Evolutionary conservation across 2,329 filamentous ascomycete genomes (phyloP).

Genomic region (Curvularia spicifera): DNA sequence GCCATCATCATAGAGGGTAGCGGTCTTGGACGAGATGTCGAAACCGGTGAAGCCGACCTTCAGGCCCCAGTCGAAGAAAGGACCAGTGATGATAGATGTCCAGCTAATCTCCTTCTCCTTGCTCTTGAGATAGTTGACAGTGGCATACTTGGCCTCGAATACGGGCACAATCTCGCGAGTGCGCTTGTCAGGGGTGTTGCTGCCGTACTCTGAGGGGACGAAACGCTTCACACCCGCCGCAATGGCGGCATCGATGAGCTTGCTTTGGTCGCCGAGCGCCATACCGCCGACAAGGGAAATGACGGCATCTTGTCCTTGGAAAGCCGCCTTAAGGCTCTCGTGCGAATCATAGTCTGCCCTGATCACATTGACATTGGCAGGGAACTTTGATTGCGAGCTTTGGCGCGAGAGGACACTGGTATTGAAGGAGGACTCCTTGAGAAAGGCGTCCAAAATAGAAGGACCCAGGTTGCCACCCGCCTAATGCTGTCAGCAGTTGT

Average conservation of each 20-base stretch:
- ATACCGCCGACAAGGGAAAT: conserved; percentile 56
- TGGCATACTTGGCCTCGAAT: conserved; percentile 58
- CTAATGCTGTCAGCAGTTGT: conserved; percentile 24
- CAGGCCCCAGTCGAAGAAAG: conserved; percentile 66
- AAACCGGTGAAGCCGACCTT: conserved; percentile 60
- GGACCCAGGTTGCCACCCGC: conserved; percentile 54
- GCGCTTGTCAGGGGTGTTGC: conserved; percentile 48
- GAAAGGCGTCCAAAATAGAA: conserved; percentile 51
- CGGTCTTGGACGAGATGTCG: conserved; percentile 57
- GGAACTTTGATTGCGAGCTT: conserved; percentile 51
- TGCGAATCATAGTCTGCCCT: conserved; percentile 57
- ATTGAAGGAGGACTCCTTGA: conserved; percentile 55
- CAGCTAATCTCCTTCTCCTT: conserved; percentile 60
- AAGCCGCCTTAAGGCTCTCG: conserved; percentile 57
- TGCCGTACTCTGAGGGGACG: conserved; percentile 66
- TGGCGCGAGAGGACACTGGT: conserved; percentile 64
- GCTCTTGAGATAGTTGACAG: conserved; percentile 60
- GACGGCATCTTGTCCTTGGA: conserved; percentile 65
- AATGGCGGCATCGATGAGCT: conserved; percentile 64
- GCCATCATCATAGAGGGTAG: conserved; percentile 64
- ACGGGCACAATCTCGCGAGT: conserved; percentile 56
- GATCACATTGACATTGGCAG: conserved; percentile 52
- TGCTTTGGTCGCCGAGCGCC: conserved; percentile 55
- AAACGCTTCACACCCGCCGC: conserved; percentile 67
- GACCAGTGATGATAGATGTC: conserved; percentile 58